Conservation (phyloP, 2,329 filamentous ascomycete genomes). For the Epichloe scottii region DNA sequence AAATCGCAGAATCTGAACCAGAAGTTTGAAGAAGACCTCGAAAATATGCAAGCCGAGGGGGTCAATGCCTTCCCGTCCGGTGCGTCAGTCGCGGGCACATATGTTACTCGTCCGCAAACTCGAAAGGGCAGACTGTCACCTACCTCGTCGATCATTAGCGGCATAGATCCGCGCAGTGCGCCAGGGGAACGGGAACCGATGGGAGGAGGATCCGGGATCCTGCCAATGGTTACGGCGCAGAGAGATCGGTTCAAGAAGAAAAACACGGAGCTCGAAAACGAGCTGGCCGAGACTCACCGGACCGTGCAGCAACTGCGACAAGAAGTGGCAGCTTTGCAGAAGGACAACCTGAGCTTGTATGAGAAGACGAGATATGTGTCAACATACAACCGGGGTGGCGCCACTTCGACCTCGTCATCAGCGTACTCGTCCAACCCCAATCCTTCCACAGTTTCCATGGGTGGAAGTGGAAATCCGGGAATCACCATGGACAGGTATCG, state of each 20-base stretch:
- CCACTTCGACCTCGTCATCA: conserved; percentile 46
- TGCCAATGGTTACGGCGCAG: conserved; percentile 97
- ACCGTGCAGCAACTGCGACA: conserved; percentile 77
- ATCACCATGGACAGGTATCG: conserved; percentile 73
- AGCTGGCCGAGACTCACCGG: conserved; percentile 72
- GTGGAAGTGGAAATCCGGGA: conserved; percentile 44
- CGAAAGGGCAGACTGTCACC: conserved; percentile 68
- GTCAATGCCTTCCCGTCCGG: conserved; percentile 77
- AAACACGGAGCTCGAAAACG: conserved; percentile 79
- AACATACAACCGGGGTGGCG: conserved; percentile 67
- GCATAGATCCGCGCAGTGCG: conserved; percentile 59
- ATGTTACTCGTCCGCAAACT: conserved; percentile 50
- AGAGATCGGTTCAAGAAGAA: conserved; percentile 97
- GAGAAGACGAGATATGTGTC: conserved; percentile 97
- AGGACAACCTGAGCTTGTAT: conserved; percentile 90
- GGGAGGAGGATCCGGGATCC: conserved; percentile 70
- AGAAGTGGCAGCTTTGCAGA: conserved; percentile 84
- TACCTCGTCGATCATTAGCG: conserved; percentile 95
- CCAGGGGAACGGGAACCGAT: conserved; percentile 46
- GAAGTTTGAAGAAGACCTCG: conserved; percentile 84
- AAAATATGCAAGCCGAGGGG: conserved; percentile 74
- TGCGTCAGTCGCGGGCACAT: conserved; percentile 86
- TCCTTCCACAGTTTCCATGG: conserved; percentile 53
- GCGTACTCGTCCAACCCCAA: conserved; percentile 63
- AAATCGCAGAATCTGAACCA: conserved; percentile 73